Evolutionary conservation across 768 basidiomycete species (phyloP), one percentile per base, ranked within the genome.

Genomic region (Termitomyces sp.): DNA sequence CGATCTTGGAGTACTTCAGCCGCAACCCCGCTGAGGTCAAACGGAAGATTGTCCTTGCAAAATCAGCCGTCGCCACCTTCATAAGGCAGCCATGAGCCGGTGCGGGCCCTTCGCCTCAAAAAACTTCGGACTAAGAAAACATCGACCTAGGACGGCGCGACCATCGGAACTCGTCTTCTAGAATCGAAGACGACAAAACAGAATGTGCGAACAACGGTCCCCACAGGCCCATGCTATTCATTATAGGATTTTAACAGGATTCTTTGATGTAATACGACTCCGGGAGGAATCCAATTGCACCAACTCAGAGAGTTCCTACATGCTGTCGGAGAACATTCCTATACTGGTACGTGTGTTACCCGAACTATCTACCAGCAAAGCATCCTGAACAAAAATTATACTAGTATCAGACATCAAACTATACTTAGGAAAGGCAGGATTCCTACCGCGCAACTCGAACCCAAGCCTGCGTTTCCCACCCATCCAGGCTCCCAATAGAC

Each of bases 401-500:
- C 20, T 44, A 44, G 42, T 13, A 57, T 60, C 26, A 58, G 36
- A 47, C 9, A 41, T 24, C 26, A n/a, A 13, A 7, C 9, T 31
- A 20, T n/a, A 3, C 4, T 22, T 12, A 28, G 28, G 3, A 41
- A 22, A 47, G 8, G 41, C 1, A 31, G 45, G 13, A 54, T 28
- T 63, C 70, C 57, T 68, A 78, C 78, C 42, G 73, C 59, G 48
- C 78, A 78, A 29, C 68, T 66, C 42, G 78, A 78, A 26, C 77
- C 77, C 49, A 78, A 60, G 26, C 68, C 72, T 15, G 81, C 83
- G 58, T 76, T 83, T 3, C 82, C 83, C 49, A 85, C 73, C 84
- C 85, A 87, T 47, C 75, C 83, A 22, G 84, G 84, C 62, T 87
- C 84, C 85, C 84, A 87, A 64, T 86, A 85, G n/a, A 81, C 75